Evolutionary conservation across 1,139 yeast species (phyloP).

Genomic region (Taiozyma sp.): DNA sequence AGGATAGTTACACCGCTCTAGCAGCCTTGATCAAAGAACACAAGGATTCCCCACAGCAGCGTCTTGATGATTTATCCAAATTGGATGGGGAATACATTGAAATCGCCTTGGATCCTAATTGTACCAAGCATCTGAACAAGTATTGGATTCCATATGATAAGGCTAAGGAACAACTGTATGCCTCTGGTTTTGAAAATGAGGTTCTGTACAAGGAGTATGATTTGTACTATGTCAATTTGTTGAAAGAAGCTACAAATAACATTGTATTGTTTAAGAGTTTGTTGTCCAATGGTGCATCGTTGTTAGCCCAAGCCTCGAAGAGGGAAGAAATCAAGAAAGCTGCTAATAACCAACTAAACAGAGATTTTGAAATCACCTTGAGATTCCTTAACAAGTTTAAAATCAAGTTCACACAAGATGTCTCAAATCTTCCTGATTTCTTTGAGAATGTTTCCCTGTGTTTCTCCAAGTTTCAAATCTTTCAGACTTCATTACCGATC

Average conservation of each 20-base stretch:
- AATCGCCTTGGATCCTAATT: constrained; percentile 19
- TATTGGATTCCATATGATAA: constrained; percentile 15
- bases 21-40: constrained; percentile 14
- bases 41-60: constrained; percentile 13
- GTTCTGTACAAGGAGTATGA: constrained; percentile 19
- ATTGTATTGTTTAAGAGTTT: constrained; percentile 22
- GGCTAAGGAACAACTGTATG: constrained; percentile 5
- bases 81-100: constrained; percentile 18
- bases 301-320: constrained; percentile 11
- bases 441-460: constrained; percentile 18
- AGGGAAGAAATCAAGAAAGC: constrained; percentile 8
- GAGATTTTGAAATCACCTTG: constrained; percentile 21
- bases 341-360: constrained; percentile 11
- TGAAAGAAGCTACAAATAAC: constrained; percentile 21
- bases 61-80: constrained; percentile 13
- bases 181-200: constrained; percentile 19
- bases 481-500: constrained; percentile 18
- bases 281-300: constrained; percentile 18
- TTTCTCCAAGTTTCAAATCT: constrained; percentile 23
- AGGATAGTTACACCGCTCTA: constrained; percentile 13
- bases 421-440: constrained; percentile 9
- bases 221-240: constrained; percentile 9
- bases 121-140: constrained; percentile 17
- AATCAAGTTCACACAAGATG: constrained; percentile 9
- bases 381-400: constrained; percentile 22